phyloP scores from a whole-genome alignment of 257 asterid species.

The Hygrophila difformis region DNA sequence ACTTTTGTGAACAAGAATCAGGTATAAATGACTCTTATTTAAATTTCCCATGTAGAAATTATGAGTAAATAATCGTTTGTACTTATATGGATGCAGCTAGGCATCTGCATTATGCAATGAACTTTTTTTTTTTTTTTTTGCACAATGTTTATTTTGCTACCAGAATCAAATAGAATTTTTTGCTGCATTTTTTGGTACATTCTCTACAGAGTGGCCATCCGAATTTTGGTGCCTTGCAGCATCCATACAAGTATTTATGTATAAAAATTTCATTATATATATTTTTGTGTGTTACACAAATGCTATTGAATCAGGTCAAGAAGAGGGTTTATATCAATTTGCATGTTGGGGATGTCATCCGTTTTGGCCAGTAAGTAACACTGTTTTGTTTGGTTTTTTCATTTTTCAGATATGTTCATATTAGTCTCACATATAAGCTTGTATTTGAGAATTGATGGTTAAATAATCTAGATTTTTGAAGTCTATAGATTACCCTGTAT shows the following conservation, averaged over 20 bases:
- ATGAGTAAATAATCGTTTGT: too few relatives aligned
- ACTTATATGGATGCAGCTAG: conserved; percentile 8
- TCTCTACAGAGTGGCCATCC: too few relatives aligned
- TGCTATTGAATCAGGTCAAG: conserved; percentile 45
- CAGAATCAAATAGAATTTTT: too few relatives aligned
- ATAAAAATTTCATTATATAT: too few relatives aligned
- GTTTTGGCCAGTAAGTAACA: conserved; percentile 88
- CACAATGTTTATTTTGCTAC: too few relatives aligned
- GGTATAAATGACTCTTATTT: conserved; percentile 33
- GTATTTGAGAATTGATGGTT: too few relatives aligned
- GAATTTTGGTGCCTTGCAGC: too few relatives aligned
- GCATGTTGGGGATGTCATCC: conserved; percentile 90
- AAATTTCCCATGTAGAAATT: conserved; percentile 4
- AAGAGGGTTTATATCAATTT: conserved; percentile 70
- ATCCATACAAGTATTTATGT: too few relatives aligned
- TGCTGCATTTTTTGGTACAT: too few relatives aligned
- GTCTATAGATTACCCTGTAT: conserved; percentile 5
- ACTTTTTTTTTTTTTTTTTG: neutral
- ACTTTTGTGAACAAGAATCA: conserved; percentile 80
- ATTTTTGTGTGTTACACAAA: too few relatives aligned
- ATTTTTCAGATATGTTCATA: too few relatives aligned
- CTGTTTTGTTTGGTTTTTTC: neutral
- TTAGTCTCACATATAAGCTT: too few relatives aligned
- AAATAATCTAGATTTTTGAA: conserved; percentile 5
- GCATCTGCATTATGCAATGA: neutral